A percentile compares a stretch with the other conserved stretches of the same genome.
Evolutionary conservation across 2,329 filamentous ascomycete genomes (phyloP).

Genomic region (Claviceps spartinae): DNA sequence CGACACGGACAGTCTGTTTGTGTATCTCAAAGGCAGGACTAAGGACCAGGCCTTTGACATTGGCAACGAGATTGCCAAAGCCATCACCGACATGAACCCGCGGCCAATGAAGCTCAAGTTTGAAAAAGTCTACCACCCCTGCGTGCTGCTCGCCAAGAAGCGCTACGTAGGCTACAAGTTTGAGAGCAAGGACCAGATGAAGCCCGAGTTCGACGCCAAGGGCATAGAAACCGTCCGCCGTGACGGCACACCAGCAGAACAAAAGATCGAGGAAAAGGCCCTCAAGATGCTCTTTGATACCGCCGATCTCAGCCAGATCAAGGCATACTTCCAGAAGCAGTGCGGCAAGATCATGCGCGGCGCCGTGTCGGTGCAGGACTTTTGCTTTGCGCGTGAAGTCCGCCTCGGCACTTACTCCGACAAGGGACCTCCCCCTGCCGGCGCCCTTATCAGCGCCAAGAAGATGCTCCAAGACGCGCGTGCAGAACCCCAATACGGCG

Average conservation of each 20-base stretch:
- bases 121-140: conserved; percentile 96
- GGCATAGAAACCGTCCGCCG: conserved; percentile 94
- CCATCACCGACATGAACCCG: conserved; percentile 80
- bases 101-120: conserved; percentile 92
- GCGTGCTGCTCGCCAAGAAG: conserved; percentile 88
- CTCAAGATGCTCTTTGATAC: conserved; percentile 84
- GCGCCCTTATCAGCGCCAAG: conserved; percentile 75
- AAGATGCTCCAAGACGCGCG: conserved; percentile 78
- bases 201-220: conserved; percentile 91
- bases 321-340: conserved; percentile 77
- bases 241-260: conserved; percentile 87
- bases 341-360: conserved; percentile 88
- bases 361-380: conserved; percentile 80
- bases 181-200: conserved; percentile 58
- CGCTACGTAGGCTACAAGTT: conserved; percentile 98
- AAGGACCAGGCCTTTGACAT: conserved; percentile 83
- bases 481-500: conserved; percentile 84
- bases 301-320: conserved; percentile 76
- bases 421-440: conserved; percentile 66
- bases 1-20: conserved; percentile 90
- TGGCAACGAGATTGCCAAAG: conserved; percentile 79
- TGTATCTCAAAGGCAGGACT: conserved; percentile 77
- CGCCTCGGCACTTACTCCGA: conserved; percentile 74
- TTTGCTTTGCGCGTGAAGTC: conserved; percentile 90
- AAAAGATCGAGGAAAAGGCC: conserved; percentile 90